A percentile compares a stretch with the other conserved stretches of the same genome.
Conservation (phyloP, 805 yeast genomes). For the Torulaspora quercuum region DNA sequence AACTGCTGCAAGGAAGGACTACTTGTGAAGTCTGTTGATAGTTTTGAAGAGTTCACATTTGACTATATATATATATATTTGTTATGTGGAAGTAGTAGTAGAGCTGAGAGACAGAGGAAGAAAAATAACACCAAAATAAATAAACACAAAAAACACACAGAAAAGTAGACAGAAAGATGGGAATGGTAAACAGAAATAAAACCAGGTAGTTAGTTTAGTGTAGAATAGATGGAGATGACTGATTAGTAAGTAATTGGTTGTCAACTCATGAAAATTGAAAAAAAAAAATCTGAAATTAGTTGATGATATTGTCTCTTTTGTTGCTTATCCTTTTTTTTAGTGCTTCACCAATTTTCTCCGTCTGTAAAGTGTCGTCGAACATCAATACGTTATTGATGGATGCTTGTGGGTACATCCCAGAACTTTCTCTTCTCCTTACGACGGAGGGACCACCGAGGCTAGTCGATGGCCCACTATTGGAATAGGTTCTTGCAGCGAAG, state of each 20-base stretch:
- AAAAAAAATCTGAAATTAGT: constrained; percentile 2
- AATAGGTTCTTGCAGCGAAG: constrained; percentile 18
- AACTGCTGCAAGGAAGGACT: constrained; percentile 93
- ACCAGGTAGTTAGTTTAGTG: too few relatives aligned
- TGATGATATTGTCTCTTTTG: constrained; percentile 6
- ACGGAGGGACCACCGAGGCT: constrained; percentile 14
- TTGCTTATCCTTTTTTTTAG: constrained; percentile 24
- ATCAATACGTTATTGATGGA: constrained; percentile 19
- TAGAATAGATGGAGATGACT: background rate
- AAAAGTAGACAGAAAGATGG: too few relatives aligned
- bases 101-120: too few relatives aligned
- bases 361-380: constrained; percentile 24
- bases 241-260: background rate
- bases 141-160: constrained; percentile 3
- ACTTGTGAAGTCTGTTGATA: constrained; percentile 40
- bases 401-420: constrained; percentile 10
- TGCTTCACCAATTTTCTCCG: constrained; percentile 27
- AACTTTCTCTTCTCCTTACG: constrained; percentile 15
- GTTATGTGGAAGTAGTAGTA: too few relatives aligned
- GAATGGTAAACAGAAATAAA: too few relatives aligned
- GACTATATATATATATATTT: background rate
- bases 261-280: constrained; percentile 3
- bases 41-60: background rate
- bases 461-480: constrained; percentile 17
- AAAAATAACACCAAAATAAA: constrained; percentile 2